These are phyloP conservation scores for Leccinum longicurvipes DNA, from an alignment of 768 basidiomycete genomes.

Conservation along the genomic window DNA sequence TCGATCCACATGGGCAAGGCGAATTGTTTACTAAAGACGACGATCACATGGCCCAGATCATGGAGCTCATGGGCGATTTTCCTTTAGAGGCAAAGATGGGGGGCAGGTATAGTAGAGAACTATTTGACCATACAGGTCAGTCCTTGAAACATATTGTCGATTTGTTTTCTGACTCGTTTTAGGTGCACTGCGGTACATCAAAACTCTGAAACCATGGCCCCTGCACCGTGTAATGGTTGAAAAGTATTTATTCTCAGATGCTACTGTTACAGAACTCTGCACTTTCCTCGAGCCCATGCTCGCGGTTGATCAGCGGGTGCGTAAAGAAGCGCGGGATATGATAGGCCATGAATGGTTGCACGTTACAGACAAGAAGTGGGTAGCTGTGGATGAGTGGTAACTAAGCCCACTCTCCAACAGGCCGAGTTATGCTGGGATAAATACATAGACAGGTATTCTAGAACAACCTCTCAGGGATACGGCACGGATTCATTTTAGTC, in stretches of 20 bases:
- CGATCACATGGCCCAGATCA: constrained; percentile 94
- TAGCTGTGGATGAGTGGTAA: constrained; percentile 31
- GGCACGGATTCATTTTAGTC: not conserved
- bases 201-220: constrained; percentile 75
- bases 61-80: constrained; percentile 85
- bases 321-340: constrained; percentile 71
- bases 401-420: not conserved
- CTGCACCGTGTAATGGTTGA: constrained; percentile 81
- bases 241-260: constrained; percentile 73
- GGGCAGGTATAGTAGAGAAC: constrained; percentile 79
- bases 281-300: constrained; percentile 77
- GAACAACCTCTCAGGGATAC: constrained; percentile 4
- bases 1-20: constrained; percentile 82
- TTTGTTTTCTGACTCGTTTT: constrained; percentile 8
- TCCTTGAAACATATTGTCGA: constrained; percentile 9
- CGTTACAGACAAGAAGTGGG: constrained; percentile 32
- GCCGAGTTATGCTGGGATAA: too few species aligned
- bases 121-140: constrained; percentile 74
- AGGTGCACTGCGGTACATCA: constrained; percentile 73
- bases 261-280: constrained; percentile 58
- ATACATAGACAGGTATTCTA: constrained; percentile 10
- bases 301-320: constrained; percentile 60
- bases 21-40: constrained; percentile 88
- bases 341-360: constrained; percentile 73
- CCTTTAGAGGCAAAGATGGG: constrained; percentile 71